These are phyloP conservation scores for Microdochium bolleyi DNA, from an alignment of 2,329 filamentous ascomycete species.

Conservation along the genomic window DNA sequence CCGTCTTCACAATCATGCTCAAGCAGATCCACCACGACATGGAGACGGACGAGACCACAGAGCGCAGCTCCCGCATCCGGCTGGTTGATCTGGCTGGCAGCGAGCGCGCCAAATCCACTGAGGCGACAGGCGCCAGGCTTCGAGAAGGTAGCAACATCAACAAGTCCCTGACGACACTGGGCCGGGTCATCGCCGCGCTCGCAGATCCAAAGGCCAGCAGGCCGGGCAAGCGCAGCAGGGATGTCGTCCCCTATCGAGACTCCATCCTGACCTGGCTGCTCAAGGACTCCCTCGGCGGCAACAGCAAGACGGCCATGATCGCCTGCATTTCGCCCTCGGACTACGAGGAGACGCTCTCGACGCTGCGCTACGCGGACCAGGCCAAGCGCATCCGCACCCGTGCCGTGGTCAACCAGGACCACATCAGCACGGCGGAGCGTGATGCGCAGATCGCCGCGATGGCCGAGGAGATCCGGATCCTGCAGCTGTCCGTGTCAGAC, in stretches of 20 bases:
- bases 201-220: constrained; percentile 53
- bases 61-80: constrained; percentile 86
- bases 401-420: constrained; percentile 92
- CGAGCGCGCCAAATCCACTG: constrained; percentile 89
- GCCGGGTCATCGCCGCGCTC: constrained; percentile 89
- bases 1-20: constrained; percentile 95
- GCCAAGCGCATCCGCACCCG: constrained; percentile 95
- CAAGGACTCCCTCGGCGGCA: constrained; percentile 91
- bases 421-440: constrained; percentile 83
- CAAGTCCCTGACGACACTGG: constrained; percentile 92
- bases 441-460: constrained; percentile 92
- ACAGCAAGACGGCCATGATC: constrained; percentile 99
- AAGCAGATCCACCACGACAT: constrained; percentile 98
- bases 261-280: constrained; percentile 78
- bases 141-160: constrained; percentile 98
- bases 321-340: constrained; percentile 92
- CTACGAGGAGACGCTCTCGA: constrained; percentile 95
- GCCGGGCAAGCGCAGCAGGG: constrained; percentile 46
- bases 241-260: constrained; percentile 85
- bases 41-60: constrained; percentile 94
- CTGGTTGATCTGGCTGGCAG: constrained; percentile 92
- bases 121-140: constrained; percentile 84
- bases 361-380: constrained; percentile 92
- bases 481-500: constrained; percentile 71
- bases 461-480: constrained; percentile 82